Evolutionary conservation across 2,329 filamentous ascomycete genomes (phyloP).

Genomic region (Simplicillium sp.): DNA sequence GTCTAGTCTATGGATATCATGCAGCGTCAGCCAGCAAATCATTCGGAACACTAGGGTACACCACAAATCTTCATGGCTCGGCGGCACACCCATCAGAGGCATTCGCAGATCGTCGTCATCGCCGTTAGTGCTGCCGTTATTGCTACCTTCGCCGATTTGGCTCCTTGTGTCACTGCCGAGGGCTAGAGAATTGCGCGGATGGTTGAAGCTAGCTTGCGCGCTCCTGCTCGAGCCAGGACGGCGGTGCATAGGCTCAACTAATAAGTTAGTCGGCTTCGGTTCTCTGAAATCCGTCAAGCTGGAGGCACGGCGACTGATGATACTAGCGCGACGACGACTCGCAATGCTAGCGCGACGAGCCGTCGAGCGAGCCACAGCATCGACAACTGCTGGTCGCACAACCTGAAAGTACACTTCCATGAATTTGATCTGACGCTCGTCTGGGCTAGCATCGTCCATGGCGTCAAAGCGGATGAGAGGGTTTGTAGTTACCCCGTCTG

Average conservation of each 20-base stretch:
- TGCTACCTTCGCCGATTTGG: background rate
- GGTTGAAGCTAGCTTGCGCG: no score
- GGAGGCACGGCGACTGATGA: slow-evolving; percentile 1
- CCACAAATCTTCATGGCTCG: slow-evolving; percentile 37
- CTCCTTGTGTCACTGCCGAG: background rate
- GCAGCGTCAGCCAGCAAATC: slow-evolving; percentile 48
- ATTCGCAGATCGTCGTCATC: background rate
- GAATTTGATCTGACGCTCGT: slow-evolving; percentile 38
- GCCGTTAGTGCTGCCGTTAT: background rate
- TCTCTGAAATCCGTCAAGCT: slow-evolving; percentile 4
- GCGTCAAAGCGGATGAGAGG: slow-evolving; percentile 28
- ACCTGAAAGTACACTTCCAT: slow-evolving; percentile 42
- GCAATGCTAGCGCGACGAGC: slow-evolving; percentile 15
- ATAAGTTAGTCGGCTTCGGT: no score
- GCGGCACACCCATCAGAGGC: slow-evolving; percentile 13
- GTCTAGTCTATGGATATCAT: slow-evolving; percentile 47
- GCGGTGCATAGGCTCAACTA: background rate
- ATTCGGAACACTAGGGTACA: slow-evolving; percentile 45
- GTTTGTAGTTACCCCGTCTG: slow-evolving; percentile 1
- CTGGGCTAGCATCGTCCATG: slow-evolving; percentile 35
- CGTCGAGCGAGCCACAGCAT: slow-evolving; percentile 18
- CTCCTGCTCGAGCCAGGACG: slow-evolving; percentile 1
- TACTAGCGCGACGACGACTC: no score
- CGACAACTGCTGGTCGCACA: slow-evolving; percentile 30
- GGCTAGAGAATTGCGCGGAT: no score